Conservation (phyloP, 371 early-diverging fungal genomes). For the Mucor velutinosus region DNA sequence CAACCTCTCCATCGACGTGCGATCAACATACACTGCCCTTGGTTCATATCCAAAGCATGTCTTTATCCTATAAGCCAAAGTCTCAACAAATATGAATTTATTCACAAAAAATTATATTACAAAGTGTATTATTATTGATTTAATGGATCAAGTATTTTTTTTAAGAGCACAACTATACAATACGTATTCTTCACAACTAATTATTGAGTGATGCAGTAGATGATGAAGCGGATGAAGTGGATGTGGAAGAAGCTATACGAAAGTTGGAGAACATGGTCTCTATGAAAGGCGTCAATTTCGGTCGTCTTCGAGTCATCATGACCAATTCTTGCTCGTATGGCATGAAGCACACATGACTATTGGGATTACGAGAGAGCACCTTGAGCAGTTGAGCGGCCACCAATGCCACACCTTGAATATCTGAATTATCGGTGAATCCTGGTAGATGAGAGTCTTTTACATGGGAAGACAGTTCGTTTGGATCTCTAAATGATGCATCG, state of each 20-base stretch:
- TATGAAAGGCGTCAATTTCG: conserved; percentile 25
- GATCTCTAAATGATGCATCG: conserved; percentile 13
- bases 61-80: too few relatives aligned
- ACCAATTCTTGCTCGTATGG: conserved; percentile 52
- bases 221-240: conserved; percentile 16
- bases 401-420: conserved; percentile 58
- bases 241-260: conserved; percentile 13
- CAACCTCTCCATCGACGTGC: too few relatives aligned
- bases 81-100: too few relatives aligned
- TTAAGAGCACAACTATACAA: too few relatives aligned
- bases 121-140: too few relatives aligned
- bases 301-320: conserved; percentile 29
- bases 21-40: too few relatives aligned
- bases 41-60: too few relatives aligned
- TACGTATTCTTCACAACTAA: neutral
- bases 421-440: conserved; percentile 38
- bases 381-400: conserved; percentile 67
- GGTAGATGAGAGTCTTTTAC: conserved; percentile 23
- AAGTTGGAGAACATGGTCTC: conserved; percentile 29
- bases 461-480: conserved; percentile 13
- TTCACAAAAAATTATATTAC: too few relatives aligned
- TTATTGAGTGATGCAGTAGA: neutral
- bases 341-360: conserved; percentile 56
- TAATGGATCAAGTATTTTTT: too few relatives aligned
- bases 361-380: conserved; percentile 59